A percentile compares a stretch with the other conserved stretches of the same genome.
Evolutionary conservation across 2,329 filamentous ascomycete genomes (phyloP).

Genomic region (Metarhizium brunneum): DNA sequence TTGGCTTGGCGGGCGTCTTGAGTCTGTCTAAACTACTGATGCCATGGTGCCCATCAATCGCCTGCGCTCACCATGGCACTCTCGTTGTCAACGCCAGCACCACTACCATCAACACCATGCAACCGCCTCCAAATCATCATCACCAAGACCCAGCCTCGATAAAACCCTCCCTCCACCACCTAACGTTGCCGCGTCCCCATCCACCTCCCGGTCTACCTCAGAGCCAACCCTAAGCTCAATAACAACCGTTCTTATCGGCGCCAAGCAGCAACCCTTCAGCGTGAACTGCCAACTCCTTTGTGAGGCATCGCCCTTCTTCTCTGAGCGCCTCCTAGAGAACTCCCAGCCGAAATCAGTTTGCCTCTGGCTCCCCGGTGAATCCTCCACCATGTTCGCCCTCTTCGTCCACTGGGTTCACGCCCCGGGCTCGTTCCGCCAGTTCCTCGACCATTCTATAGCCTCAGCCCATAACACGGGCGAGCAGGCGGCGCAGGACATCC

Average conservation of each 20-base stretch:
- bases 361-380: constrained; percentile 36
- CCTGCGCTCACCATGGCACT: neutral
- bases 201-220: constrained; percentile 3
- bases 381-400: constrained; percentile 41
- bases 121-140: neutral
- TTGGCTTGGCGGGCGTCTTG: neutral
- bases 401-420: constrained; percentile 45
- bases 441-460: constrained; percentile 32
- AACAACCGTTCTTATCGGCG: constrained; percentile 32
- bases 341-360: constrained; percentile 19
- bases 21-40: neutral
- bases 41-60: constrained; percentile 4
- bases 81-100: neutral
- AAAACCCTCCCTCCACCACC: constrained; percentile 8
- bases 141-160: constrained; percentile 3
- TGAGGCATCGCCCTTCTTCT: constrained; percentile 38
- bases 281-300: constrained; percentile 37
- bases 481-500: constrained; percentile 30
- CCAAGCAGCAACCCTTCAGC: constrained; percentile 30
- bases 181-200: constrained; percentile 13
- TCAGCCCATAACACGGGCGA: constrained; percentile 19
- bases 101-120: neutral
- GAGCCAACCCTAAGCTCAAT: constrained; percentile 9
- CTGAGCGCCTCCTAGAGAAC: constrained; percentile 31
- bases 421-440: constrained; percentile 29